Conservation (phyloP, 352 stramenopile species). For the Bremia lactucae region DNA sequence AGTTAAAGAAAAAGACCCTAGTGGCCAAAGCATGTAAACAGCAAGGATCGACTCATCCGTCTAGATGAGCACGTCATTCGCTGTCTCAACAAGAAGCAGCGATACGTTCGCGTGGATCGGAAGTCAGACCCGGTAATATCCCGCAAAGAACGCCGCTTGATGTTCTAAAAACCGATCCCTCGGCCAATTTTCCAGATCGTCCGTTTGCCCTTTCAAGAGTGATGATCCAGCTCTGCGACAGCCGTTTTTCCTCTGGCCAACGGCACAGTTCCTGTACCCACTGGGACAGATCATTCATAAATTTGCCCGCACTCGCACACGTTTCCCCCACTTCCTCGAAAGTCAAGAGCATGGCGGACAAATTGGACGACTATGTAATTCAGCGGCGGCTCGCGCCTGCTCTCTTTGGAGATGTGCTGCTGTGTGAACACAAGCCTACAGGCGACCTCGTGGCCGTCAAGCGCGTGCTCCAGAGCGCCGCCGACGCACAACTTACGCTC, state of each 20-base stretch:
- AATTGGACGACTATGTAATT: slow-evolving; percentile 78
- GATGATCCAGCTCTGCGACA: slow-evolving; percentile 20
- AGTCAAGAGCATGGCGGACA: slow-evolving; percentile 23
- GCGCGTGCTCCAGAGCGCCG: slow-evolving; percentile 59
- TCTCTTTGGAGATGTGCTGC: slow-evolving; percentile 73
- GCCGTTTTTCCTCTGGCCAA: slow-evolving; percentile 11
- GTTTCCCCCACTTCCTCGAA: neutral
- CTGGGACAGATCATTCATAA: slow-evolving; percentile 5
- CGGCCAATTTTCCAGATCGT: slow-evolving; percentile 13
- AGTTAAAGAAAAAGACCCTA: no score
- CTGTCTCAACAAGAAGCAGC: no score
- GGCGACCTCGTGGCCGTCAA: slow-evolving; percentile 67
- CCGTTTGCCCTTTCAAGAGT: slow-evolving; percentile 10
- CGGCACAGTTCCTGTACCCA: slow-evolving; percentile 6
- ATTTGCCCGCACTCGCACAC: slow-evolving; percentile 6
- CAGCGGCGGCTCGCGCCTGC: slow-evolving; percentile 57
- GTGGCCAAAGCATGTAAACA: no score
- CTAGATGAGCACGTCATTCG: no score
- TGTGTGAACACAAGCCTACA: slow-evolving; percentile 55
- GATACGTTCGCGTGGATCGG: no score
- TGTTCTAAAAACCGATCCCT: slow-evolving; percentile 19
- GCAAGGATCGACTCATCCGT: no score
- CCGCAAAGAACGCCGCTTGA: no score
- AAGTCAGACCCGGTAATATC: no score
- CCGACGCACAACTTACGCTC: slow-evolving; percentile 45